phyloP scores from a whole-genome alignment of 208 protist genomes.

The Wallacemonas collosoma region DNA sequence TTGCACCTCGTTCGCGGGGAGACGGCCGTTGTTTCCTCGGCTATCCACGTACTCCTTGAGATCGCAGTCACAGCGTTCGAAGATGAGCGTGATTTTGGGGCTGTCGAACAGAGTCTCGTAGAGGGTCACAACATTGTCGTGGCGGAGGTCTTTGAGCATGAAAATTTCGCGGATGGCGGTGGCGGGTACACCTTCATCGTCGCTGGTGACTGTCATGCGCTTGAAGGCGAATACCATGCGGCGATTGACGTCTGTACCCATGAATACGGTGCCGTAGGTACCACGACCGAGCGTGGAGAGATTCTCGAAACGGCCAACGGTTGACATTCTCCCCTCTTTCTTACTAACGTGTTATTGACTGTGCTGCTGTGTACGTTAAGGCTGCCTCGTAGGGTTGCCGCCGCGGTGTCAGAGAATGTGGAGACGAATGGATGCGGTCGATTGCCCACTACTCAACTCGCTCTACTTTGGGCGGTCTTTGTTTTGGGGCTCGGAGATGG shows the following conservation, averaged over 20 bases:
- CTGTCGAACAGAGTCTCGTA: constrained; percentile 96
- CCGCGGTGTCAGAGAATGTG: no score
- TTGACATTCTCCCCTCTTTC: constrained; percentile 49
- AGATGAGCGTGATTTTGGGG: constrained; percentile 97
- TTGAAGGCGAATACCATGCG: constrained; percentile 88
- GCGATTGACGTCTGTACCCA: constrained; percentile 87
- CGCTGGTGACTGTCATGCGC: constrained; percentile 79
- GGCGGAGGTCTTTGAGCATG: constrained; percentile 95
- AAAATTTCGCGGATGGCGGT: constrained; percentile 93
- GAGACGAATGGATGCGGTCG: no score
- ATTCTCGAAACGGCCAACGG: constrained; percentile 83
- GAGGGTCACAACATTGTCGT: constrained; percentile 94
- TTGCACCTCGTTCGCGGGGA: constrained; percentile 61
- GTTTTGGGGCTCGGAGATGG: no score
- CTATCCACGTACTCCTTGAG: constrained; percentile 96
- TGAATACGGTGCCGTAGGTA: constrained; percentile 98
- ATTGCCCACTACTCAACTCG: no score
- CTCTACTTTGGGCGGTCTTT: no score
- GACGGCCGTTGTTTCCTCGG: constrained; percentile 23
- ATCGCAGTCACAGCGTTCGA: constrained; percentile 97
- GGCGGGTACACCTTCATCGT: constrained; percentile 91
- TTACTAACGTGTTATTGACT: background rate
- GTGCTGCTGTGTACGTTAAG: no score
- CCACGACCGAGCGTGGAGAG: constrained; percentile 97
- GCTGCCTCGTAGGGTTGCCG: no score